Conservation (phyloP, 129 eudicot species). For the Centaurea solstitialis region DNA sequence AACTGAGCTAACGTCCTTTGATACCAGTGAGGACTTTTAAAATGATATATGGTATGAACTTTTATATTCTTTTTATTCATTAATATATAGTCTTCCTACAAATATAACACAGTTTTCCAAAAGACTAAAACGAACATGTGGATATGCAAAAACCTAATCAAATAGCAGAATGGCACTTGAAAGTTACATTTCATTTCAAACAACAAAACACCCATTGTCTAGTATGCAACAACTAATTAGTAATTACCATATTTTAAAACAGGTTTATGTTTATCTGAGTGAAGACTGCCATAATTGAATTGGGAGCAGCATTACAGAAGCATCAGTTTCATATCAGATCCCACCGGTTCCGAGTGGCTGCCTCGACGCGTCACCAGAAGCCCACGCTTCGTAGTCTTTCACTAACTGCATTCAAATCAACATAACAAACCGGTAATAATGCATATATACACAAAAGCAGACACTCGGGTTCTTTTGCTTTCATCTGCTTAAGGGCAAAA, state of each 20-base stretch:
- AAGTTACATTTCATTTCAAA: slow-evolving; percentile 6
- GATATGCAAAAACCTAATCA: background rate
- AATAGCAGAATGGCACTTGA: slow-evolving; percentile 6
- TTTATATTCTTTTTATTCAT: too few species aligned
- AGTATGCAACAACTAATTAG: slow-evolving; percentile 8
- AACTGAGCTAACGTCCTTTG: too few species aligned
- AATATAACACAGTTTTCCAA: too few species aligned
- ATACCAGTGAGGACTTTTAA: too few species aligned
- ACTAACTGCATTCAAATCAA: slow-evolving; percentile 57
- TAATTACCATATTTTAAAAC: slow-evolving; percentile 12
- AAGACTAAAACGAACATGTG: background rate
- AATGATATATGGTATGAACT: too few species aligned
- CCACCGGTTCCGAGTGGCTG: slow-evolving; percentile 95
- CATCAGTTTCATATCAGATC: slow-evolving; percentile 39
- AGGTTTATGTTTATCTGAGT: slow-evolving; percentile 13
- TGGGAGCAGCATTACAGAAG: background rate
- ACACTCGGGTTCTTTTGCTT: background rate
- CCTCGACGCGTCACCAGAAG: slow-evolving; percentile 88
- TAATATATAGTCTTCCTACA: too few species aligned
- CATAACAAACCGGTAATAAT: background rate
- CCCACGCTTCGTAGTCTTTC: slow-evolving; percentile 95
- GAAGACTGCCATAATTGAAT: background rate
- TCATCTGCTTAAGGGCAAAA: background rate
- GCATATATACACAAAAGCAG: background rate
- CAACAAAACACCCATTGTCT: background rate